Evolutionary conservation across 805 yeast genomes (phyloP).

Genomic region (Nakazawaea ishiwadae): DNA sequence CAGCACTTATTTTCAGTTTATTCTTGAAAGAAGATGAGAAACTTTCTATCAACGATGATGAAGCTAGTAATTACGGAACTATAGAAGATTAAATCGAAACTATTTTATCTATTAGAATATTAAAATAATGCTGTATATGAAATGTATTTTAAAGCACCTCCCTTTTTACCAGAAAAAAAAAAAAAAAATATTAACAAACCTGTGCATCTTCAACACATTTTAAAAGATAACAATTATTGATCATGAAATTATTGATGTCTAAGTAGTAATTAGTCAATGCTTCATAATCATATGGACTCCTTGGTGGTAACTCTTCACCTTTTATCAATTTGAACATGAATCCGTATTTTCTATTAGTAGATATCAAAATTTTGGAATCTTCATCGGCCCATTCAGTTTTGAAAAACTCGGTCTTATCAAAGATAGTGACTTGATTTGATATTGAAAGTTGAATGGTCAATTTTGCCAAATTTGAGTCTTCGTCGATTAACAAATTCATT

Average conservation of each 20-base stretch:
- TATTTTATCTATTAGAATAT: too few species aligned
- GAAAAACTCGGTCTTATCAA: constrained; percentile 4
- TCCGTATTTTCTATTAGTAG: constrained; percentile 9
- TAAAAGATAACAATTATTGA: constrained; percentile 20
- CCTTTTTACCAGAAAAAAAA: too few species aligned
- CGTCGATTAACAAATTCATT: constrained; percentile 20
- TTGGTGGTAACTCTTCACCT: constrained; percentile 22
- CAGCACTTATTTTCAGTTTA: constrained; percentile 16
- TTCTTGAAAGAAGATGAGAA: constrained; percentile 14
- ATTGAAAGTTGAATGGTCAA: constrained; percentile 19
- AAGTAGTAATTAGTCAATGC: constrained; percentile 19
- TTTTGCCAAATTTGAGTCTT: constrained; percentile 20
- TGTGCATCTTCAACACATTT: constrained; percentile 12
- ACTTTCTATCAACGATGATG: background rate
- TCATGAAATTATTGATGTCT: constrained; percentile 17
- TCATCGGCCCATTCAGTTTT: constrained; percentile 7
- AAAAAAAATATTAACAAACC: background rate
- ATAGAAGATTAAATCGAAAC: background rate
- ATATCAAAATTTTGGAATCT: constrained; percentile 9
- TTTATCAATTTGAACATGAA: constrained; percentile 17
- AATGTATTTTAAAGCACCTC: background rate
- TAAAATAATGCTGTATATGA: too few species aligned
- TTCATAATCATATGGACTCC: constrained; percentile 24
- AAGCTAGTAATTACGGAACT: background rate
- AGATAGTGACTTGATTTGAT: constrained; percentile 1